These are phyloP conservation scores for Ganoderma lingzhi DNA, from an alignment of 1,284 basidiomycete species.

Conservation along the genomic window DNA sequence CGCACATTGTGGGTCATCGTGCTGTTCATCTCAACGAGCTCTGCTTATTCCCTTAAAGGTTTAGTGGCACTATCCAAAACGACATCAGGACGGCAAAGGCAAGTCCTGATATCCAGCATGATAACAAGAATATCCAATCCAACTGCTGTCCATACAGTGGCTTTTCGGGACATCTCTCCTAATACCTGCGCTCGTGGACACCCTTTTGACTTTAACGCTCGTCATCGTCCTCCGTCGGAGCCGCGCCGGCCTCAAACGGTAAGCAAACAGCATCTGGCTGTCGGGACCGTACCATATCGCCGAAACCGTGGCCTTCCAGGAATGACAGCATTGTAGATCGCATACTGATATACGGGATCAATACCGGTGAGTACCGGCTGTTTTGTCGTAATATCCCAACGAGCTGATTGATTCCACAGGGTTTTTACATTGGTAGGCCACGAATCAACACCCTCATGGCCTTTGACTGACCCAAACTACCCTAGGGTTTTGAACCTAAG, in stretches of 20 bases:
- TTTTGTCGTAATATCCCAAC: background rate
- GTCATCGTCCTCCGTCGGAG: background rate
- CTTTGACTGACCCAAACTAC: no score
- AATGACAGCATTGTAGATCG: background rate
- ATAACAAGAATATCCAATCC: no score
- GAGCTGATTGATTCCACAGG: background rate
- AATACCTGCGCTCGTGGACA: background rate
- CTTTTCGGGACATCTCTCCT: background rate
- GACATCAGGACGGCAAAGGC: no score
- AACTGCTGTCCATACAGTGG: background rate
- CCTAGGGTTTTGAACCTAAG: no score
- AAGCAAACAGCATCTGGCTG: no score
- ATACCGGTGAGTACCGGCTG: background rate
- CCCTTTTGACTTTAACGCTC: background rate
- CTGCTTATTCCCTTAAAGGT: no score
- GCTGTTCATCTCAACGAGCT: no score
- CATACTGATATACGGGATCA: background rate
- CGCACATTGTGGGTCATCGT: no score
- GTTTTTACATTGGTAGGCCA: background rate
- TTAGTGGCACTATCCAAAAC: no score
- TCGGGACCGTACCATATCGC: background rate
- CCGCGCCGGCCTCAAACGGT: background rate
- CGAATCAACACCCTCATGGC: background rate
- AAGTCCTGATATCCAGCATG: no score
- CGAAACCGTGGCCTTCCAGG: background rate